Base-by-base conservation (phyloP, 345 rosid species). In the Salix dunnii region DNA sequence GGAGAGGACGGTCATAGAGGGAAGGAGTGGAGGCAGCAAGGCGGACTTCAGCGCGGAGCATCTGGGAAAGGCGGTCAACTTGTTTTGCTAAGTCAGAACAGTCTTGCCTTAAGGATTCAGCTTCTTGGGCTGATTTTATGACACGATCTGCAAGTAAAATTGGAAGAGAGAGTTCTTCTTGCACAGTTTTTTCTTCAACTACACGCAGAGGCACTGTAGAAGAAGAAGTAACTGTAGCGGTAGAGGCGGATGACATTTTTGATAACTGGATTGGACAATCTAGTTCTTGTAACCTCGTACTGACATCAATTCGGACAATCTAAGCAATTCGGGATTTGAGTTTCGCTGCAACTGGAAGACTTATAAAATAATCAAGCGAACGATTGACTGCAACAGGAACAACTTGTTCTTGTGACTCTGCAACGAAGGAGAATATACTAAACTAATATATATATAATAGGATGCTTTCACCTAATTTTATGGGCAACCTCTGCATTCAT, bases 1-100 rank as follows among this genome's bases (percentile, higher is more conserved):
- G 90, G 77, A 87, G 60, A 21, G 90, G 94, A 18, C 86, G 89
- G 55, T 90, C 91, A 85, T 90, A 89, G 77, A 87, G 55, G 74
- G 86, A 51, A 66, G 85, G 84, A 51, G 83, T 71, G 62, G 85
- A 38, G 12, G 77, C 48, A 76, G 80, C 55, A 72, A 84, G 82
- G 42, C 90, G 89, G 78, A 84, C 89, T 74, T 78, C 79, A 72
- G 89, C 81, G 66, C 91, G 88, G 77, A 90, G 91, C 84, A 82
- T 86, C 9, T 84, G 85, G 48, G 86, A 83, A 51, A 90, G 82
- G 38, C 81, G 78, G 68, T 86, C 89, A 17, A 86, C 87, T 69
- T 89, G 90, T 55, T 43, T 80, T 10, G 81, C 82, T 2, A 90
- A 70, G 7, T 89, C 90, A 62, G 83, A 66, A 81, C 89, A 86